Conservation (phyloP, 208 protist species). For the Acanthamoeba rhysodes region DNA sequence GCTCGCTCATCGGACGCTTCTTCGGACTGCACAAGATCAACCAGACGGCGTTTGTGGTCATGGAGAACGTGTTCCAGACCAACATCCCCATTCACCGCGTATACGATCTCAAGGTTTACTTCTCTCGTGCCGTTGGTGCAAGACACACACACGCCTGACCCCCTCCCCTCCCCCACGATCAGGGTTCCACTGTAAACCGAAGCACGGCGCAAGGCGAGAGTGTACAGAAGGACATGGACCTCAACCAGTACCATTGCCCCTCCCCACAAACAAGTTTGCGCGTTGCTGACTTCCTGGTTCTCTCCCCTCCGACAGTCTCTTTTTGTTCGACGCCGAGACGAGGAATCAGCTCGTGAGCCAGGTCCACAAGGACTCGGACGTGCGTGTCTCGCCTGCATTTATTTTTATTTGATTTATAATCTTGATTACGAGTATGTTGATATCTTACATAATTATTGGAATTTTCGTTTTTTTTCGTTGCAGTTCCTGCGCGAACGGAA, state of each 20-base stretch:
- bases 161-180: too few species aligned
- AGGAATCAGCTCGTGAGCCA: neutral
- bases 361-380: neutral
- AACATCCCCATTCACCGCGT: slow-evolving; percentile 65
- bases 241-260: too few species aligned
- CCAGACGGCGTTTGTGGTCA: slow-evolving; percentile 69
- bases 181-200: too few species aligned
- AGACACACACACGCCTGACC: too few species aligned
- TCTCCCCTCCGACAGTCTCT: neutral
- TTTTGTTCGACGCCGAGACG: neutral
- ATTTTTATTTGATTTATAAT: too few species aligned
- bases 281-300: too few species aligned
- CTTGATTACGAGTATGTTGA: too few species aligned
- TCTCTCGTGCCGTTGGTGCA: too few species aligned
- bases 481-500: slow-evolving; percentile 17
- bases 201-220: too few species aligned
- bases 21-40: slow-evolving; percentile 35
- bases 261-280: too few species aligned
- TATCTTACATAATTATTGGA: neutral
- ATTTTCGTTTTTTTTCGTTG: neutral
- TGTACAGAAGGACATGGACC: too few species aligned
- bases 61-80: slow-evolving; percentile 77
- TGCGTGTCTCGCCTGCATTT: neutral
- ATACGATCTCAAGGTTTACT: slow-evolving; percentile 75
- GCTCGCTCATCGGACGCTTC: slow-evolving; percentile 10